Evolutionary conservation across 345 rosid species (phyloP), one percentile per base, ranked within the genome.

Genomic region (Heritiera littoralis): DNA sequence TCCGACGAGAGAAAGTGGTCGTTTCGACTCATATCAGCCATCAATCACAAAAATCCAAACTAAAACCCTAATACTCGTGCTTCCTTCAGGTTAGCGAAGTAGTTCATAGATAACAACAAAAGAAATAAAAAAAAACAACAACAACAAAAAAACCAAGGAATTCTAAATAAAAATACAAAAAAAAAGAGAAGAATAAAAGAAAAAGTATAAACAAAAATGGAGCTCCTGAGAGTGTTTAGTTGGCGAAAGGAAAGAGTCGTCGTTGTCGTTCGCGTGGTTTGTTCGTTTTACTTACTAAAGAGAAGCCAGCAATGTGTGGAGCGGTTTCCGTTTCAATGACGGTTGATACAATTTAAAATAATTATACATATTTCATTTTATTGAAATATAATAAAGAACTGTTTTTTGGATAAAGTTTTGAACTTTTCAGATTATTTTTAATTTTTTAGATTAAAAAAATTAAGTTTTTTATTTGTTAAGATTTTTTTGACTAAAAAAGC

Each of bases 1-100:
- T 83, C 83, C 75, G 89, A 77, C 3, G 89, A 82, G 20, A 71
- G 76, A 11, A 78, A 80, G 18, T 60, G 72, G 68, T 77, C 82
- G 79, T 69, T 84, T 0, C 84, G 86, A 77, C 80, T 85, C 69
- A 81, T 52, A 64, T 86, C 88, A 17, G 86, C 83, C 94, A 89
- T 89, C 30, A 10, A 76, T 32, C 20, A 9, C 77, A 69, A 68
- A 64, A 14, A n/a, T 72, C 65, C 80, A 79, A 74, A 70, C 61
- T 48, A 64, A 77, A 83, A 82, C 80, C 86, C 87, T 75, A 43
- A 9, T 17, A 45, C 64, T 23, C 69, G 7, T 67, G 77, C 79
- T 83, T 75, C 32, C 66, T 30, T 70, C 48, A 74, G 67, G 76
- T 30, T 45, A 46, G 49, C 28, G 82, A 60, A 75, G 38, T n/a